Evolutionary conservation across 257 asterid species (phyloP), one percentile per base, ranked within the genome.

Genomic region (Craterostigma plantagineum): DNA sequence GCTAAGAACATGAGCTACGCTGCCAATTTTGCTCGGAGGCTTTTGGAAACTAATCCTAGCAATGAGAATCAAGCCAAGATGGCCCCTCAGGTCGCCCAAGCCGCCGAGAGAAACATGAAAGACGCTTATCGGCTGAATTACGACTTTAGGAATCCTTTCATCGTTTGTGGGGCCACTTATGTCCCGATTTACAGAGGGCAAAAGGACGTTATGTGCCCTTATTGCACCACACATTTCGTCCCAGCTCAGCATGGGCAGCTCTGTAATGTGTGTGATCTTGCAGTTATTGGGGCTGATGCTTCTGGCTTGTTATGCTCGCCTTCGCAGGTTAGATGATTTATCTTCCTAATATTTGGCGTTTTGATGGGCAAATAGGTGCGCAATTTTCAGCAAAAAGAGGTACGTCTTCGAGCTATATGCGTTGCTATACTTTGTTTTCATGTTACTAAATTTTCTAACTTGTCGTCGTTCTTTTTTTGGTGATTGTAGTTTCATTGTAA

Each of bases 131-230:
- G 10, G 11, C 48, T 43, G 17, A 43, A 43, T 33, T 43, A 43
- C 10, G 48, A 43, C 33, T 43, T 18, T 30, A 43, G 48, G 13
- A 43, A 43, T 43, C 48, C 48, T 16, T 43, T 43, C 33, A 30
- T 43, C 12, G 13, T 43, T 12, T 43, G 48, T 18, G 48, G 48
- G 13, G 48, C 48, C 33, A 43, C 48, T 9, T 18, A 14, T 15
- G 48, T 43, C 11, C 48, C 48, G 33, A 43, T 43, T 8, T 43
- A 43, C 33, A 15, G 48, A 9, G 48, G 48, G 10, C 48, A 43
- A 15, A 43, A 43, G 13, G 48, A 43, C 48, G 33, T 9, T 9
- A 18, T 30, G 9, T 43, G 48, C 33, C 34, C 33, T 9, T 43
- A 43, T 30, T 43, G 48, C 10, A 4, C 3, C 33, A 15, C 48